These are phyloP conservation scores for Alternaria ventricosa DNA, from an alignment of 2,329 filamentous ascomycete genomes.

Conservation along the genomic window DNA sequence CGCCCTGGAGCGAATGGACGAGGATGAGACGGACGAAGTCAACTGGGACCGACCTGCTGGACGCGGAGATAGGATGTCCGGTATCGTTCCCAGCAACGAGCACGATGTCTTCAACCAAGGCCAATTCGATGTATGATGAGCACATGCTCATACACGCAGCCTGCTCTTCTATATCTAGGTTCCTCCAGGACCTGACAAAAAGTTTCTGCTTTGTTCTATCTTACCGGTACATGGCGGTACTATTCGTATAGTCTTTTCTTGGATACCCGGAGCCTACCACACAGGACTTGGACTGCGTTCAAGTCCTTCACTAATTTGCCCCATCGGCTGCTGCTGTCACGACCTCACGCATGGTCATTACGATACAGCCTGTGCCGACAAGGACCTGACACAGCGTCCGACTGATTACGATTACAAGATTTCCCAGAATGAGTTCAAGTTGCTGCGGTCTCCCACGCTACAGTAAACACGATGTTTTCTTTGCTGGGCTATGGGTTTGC, in stretches of 20 bases:
- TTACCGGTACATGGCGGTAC: constrained; percentile 26
- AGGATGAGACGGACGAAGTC: constrained; percentile 51
- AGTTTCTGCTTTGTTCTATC: constrained; percentile 35
- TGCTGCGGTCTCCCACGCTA: constrained; percentile 12
- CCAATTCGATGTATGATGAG: constrained; percentile 46
- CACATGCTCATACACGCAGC: constrained; percentile 1
- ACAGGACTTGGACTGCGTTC: constrained; percentile 31
- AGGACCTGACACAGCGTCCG: constrained; percentile 1
- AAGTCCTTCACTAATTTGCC: constrained; percentile 18
- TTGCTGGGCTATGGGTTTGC: constrained; percentile 34
- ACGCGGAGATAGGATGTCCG: constrained; percentile 60
- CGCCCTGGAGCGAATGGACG: constrained; percentile 52
- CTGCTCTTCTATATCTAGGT: constrained; percentile 8
- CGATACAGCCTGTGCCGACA: background rate
- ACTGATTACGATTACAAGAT: constrained; percentile 11
- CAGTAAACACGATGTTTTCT: constrained; percentile 21
- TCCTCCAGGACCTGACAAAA: constrained; percentile 35
- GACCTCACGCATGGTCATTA: constrained; percentile 1
- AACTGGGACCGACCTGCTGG: constrained; percentile 51
- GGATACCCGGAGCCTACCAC: constrained; percentile 38
- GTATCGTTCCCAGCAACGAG: constrained; percentile 55
- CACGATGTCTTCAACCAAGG: constrained; percentile 57
- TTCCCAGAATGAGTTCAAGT: constrained; percentile 15
- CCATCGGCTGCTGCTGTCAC: constrained; percentile 13
- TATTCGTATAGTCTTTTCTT: constrained; percentile 30